phyloP scores from a whole-genome alignment of 306 rosid genomes.

The Cyclanthera cordifolia region DNA sequence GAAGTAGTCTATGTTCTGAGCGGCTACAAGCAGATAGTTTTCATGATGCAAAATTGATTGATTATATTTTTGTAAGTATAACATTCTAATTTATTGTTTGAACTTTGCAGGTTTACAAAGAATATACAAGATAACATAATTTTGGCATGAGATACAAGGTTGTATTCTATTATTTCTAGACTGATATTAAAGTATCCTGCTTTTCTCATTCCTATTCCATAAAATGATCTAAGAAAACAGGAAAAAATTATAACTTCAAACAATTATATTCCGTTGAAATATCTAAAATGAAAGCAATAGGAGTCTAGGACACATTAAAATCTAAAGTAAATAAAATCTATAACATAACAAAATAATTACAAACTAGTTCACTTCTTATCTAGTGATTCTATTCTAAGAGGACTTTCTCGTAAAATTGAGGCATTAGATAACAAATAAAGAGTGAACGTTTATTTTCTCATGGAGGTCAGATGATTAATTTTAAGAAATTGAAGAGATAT shows the following conservation, averaged over 20 bases:
- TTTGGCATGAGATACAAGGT: background rate
- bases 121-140: background rate
- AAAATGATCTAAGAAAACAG: background rate
- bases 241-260: background rate
- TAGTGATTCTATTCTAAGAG: background rate
- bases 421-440: background rate
- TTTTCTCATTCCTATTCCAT: background rate
- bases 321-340: background rate
- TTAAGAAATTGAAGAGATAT: too few species aligned
- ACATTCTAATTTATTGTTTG: background rate
- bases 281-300: background rate
- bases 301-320: background rate
- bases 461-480: background rate
- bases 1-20: constrained; percentile 91
- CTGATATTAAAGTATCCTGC: background rate
- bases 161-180: background rate
- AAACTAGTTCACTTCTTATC: background rate
- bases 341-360: background rate
- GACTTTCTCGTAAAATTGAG: background rate
- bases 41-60: background rate
- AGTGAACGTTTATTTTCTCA: background rate
- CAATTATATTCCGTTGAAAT: background rate
- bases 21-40: constrained; percentile 46
- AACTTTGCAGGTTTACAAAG: background rate
- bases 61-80: background rate